Evolutionary conservation across 768 basidiomycete genomes (phyloP), one percentile per base, ranked within the genome.

Genomic region (Panus rudis): DNA sequence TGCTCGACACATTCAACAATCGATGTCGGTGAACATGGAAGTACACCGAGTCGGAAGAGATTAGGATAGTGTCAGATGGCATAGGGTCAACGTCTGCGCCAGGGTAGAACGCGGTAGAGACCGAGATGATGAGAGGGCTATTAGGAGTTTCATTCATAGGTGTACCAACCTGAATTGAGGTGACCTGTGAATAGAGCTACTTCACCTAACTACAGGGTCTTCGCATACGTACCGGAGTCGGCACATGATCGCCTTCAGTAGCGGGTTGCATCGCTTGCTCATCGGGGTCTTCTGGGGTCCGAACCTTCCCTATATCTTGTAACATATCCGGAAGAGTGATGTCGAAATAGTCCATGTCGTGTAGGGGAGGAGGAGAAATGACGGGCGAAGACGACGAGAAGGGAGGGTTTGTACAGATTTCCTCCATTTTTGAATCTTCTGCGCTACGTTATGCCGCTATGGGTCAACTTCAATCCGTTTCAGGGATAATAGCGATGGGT

Each of bases 11-110:
- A 16, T 32, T 10, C 6, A 47, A 40, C 4, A 64, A 43, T 4
- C 41, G 22, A 17, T 43, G 26, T 14, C 41, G 20, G 40, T 64
- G 63, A 12, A 57, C 55, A 42, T 61, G 59, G 56, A 64, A 64
- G 42, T 51, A 52, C 13, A 64, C 56, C 10, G 26, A 35, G 44
- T 63, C 63, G 3, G 52, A 43, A n/a, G 59, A 52, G 10, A 51
- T 23, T 25, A 62, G 32, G 45, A 59, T 41, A 21, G 61, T 20
- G 37, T 63, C 57, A 26, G 56, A 21, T 8, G 37, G 46, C 23
- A 10, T 12, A 4, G 39, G 32, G 22, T 44, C 37, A 13, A 48
- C 30, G 13, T 34, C 23, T 3, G 52, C 17, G 3, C 35, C 45
- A 11, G 56, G 48, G 26, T 33, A 43, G 44, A 57, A 58, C 5